phyloP scores from a whole-genome alignment of 495 filamentous ascomycete species.

The Penicillium parvum region DNA sequence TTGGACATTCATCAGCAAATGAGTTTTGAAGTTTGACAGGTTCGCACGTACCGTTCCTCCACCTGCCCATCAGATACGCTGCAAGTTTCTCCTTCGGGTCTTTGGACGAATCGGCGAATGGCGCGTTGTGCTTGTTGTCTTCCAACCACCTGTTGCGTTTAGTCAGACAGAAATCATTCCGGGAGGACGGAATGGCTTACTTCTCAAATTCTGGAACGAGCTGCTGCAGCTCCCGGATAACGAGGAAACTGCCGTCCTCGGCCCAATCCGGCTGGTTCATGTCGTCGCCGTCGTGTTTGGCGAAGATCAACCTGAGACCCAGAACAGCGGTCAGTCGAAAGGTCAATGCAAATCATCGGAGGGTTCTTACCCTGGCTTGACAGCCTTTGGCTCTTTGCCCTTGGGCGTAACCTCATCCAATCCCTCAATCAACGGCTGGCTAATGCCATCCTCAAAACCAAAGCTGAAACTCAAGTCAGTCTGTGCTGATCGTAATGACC shows the following conservation, averaged over 20 bases:
- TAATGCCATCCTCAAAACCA: conserved; percentile 30
- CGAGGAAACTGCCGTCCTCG: conserved; percentile 35
- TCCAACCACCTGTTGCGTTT: conserved; percentile 11
- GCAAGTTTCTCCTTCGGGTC: conserved; percentile 21
- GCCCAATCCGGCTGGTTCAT: conserved; percentile 25
- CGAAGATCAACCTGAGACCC: conserved; percentile 10
- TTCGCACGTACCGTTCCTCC: conserved; percentile 29
- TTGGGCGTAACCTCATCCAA: conserved; percentile 14
- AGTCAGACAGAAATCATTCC: neutral
- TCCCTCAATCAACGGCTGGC: conserved; percentile 27
- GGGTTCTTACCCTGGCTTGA: conserved; percentile 19
- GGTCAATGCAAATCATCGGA: neutral
- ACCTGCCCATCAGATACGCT: conserved; percentile 35
- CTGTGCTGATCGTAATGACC: too few species aligned
- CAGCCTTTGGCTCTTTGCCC: conserved; percentile 11
- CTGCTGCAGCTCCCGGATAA: conserved; percentile 33
- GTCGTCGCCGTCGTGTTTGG: conserved; percentile 10
- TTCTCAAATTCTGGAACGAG: conserved; percentile 28
- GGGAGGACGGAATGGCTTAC: conserved; percentile 4
- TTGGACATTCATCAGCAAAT: neutral
- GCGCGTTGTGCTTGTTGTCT: conserved; percentile 3
- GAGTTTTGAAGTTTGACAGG: neutral
- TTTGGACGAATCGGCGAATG: neutral
- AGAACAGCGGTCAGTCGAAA: neutral
- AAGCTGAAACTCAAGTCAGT: too few species aligned